Conservation (phyloP, 2,329 filamentous ascomycete species). For the Diaporthe sp. region DNA sequence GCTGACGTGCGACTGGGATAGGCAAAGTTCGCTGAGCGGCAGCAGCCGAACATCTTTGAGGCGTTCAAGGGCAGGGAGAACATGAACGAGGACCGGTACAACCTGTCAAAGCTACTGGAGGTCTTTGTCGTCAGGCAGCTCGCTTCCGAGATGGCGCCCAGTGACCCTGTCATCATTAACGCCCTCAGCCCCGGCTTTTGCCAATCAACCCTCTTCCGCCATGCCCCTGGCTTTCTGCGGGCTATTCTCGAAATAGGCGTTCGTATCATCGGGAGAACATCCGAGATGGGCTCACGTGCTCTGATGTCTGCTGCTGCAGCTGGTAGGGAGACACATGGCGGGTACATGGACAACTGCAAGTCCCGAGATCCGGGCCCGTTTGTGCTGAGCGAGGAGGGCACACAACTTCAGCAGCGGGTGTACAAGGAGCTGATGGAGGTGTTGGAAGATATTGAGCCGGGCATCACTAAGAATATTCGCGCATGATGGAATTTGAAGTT, state of each 20-base stretch:
- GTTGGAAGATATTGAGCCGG: constrained; percentile 59
- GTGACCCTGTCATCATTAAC: constrained; percentile 55
- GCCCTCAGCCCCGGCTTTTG: constrained; percentile 58
- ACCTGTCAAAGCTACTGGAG: constrained; percentile 53
- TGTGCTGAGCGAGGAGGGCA: constrained; percentile 55
- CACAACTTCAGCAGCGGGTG: constrained; percentile 52
- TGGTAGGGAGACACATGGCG: constrained; percentile 56
- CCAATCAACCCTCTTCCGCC: constrained; percentile 54
- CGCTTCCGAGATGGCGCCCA: constrained; percentile 48
- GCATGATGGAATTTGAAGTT: background rate
- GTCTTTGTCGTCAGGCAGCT: constrained; percentile 52
- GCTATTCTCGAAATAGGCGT: background rate
- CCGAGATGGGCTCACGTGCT: constrained; percentile 57
- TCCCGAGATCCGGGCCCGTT: constrained; percentile 48
- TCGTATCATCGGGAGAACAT: constrained; percentile 50
- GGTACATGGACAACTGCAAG: constrained; percentile 55
- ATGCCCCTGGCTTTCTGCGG: constrained; percentile 19
- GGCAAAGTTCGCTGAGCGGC: constrained; percentile 53
- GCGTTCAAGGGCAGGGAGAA: constrained; percentile 48
- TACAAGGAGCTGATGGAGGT: constrained; percentile 59
- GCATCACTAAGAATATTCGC: constrained; percentile 53
- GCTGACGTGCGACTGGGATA: constrained; percentile 37
- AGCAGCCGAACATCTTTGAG: constrained; percentile 51
- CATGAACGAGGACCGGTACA: constrained; percentile 52
- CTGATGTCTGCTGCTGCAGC: constrained; percentile 55